Conservation (phyloP, 345 rosid genomes). For the Aethionema arabicum region DNA sequence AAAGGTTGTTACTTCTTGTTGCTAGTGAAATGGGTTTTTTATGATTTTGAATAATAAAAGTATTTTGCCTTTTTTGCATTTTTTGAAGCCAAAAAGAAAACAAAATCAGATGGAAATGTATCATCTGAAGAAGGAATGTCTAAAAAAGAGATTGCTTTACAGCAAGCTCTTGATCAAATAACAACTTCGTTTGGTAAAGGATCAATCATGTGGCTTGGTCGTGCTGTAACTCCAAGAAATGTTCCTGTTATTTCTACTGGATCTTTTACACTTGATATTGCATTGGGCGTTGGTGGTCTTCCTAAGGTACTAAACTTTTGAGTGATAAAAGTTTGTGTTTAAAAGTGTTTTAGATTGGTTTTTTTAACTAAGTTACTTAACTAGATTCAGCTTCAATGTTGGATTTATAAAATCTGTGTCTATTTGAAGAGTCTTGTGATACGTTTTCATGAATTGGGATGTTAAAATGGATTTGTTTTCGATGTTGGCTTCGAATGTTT, state of each 20-base stretch:
- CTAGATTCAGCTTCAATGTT: too few species aligned
- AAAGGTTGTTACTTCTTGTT: conserved; percentile 50
- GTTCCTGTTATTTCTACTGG: conserved; percentile 91
- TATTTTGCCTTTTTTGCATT: background rate
- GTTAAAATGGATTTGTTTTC: too few species aligned
- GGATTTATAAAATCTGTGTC: too few species aligned
- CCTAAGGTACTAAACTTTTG: conserved; percentile 64
- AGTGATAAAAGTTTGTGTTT: too few species aligned
- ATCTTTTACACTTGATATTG: conserved; percentile 79
- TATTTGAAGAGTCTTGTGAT: too few species aligned
- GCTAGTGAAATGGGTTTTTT: background rate
- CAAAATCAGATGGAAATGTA: conserved; percentile 75
- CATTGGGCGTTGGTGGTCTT: conserved; percentile 88
- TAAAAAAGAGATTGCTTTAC: conserved; percentile 77
- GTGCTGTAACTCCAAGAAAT: conserved; percentile 56
- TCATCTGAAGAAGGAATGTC: conserved; percentile 72
- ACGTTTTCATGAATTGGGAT: too few species aligned
- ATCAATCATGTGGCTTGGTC: conserved; percentile 91
- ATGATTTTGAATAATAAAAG: background rate
- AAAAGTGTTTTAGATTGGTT: too few species aligned
- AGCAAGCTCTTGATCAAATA: conserved; percentile 89
- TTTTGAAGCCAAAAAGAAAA: conserved; percentile 60
- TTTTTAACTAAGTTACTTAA: too few species aligned
- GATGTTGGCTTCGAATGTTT: too few species aligned
- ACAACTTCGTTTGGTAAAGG: conserved; percentile 85